Evolutionary conservation across 371 early-diverging fungal species (phyloP), one percentile per base, ranked within the genome.

Genomic region (Mortierella sp.): DNA sequence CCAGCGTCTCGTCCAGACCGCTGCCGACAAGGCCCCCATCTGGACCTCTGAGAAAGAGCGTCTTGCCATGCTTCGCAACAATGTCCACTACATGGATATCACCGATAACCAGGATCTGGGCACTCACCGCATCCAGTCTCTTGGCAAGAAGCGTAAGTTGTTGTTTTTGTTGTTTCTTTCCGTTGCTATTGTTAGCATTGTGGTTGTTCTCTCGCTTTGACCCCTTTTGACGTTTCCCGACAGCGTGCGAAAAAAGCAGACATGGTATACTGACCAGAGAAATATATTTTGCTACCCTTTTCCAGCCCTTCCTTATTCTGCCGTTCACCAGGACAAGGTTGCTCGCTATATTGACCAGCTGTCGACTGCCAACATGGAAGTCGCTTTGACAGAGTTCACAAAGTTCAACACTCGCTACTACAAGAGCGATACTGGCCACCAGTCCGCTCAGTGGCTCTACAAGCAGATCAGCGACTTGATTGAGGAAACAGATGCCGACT

Each of bases 341-440:
- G 55, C 74, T 2, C 86, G 84, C 16, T 88, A 94, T 14, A 83
- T 92, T 60, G 84, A 70, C 16, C 78, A 87, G 52, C 85, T 98
- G 67, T 89, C 88, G 22, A 89, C 91, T 4, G 76, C 87, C 40
- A 73, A 79, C 68, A 94, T 96, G 90, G 84, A 90, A 64, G 72
- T 84, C 9, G 88, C 89, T 49, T 79, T 98, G 73, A 87, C 84
- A 20, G 86, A 84, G 37, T 95, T 97, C 68, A 94, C 96, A 0
- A 83, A 78, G 39, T 97, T 97, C 92, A 86, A 90, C 66, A 98
- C 91, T 69, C 92, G 98, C 18, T 97, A 97, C 86, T 98, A 96
- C 88, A 92, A 94, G 63, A 92, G 94, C 16, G 83, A 86, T 28
- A 88, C 86, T 62, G 95, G 96, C 9, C 88, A 83, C 58, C 69